phyloP scores from a whole-genome alignment of 345 rosid species.

The Ricinus communis region DNA sequence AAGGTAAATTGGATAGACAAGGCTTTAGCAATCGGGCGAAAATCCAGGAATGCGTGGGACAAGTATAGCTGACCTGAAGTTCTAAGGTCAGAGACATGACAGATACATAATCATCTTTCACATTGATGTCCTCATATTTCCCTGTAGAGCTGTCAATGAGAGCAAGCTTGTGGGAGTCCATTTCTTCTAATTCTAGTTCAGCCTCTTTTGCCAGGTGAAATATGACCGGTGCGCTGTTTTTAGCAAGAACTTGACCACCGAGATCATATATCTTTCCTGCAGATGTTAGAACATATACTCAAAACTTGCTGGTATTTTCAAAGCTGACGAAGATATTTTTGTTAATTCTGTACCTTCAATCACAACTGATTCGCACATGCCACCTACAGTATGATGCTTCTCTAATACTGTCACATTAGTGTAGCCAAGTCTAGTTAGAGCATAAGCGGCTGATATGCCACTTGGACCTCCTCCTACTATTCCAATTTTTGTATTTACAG shows the following conservation, averaged over 20 bases:
- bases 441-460: slow-evolving; percentile 66
- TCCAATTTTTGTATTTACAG: slow-evolving; percentile 51
- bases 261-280: slow-evolving; percentile 63
- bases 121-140: slow-evolving; percentile 49
- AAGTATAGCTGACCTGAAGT: slow-evolving; percentile 48
- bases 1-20: background rate
- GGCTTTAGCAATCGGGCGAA: background rate
- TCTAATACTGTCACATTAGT: slow-evolving; percentile 52
- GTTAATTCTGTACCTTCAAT: slow-evolving; percentile 48
- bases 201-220: slow-evolving; percentile 62
- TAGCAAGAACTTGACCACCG: slow-evolving; percentile 77
- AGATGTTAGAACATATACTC: background rate
- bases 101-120: slow-evolving; percentile 65
- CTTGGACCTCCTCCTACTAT: slow-evolving; percentile 69
- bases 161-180: slow-evolving; percentile 68
- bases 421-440: slow-evolving; percentile 61
- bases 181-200: slow-evolving; percentile 51
- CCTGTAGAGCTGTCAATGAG: slow-evolving; percentile 55
- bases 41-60: background rate
- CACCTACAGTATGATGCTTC: slow-evolving; percentile 58
- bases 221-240: slow-evolving; percentile 60
- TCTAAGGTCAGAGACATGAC: slow-evolving; percentile 55
- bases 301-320: background rate
- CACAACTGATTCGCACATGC: slow-evolving; percentile 72
- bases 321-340: background rate